Evolutionary conservation across 2,329 filamentous ascomycete genomes (phyloP).

Genomic region (Aspergillus hiratsukae): DNA sequence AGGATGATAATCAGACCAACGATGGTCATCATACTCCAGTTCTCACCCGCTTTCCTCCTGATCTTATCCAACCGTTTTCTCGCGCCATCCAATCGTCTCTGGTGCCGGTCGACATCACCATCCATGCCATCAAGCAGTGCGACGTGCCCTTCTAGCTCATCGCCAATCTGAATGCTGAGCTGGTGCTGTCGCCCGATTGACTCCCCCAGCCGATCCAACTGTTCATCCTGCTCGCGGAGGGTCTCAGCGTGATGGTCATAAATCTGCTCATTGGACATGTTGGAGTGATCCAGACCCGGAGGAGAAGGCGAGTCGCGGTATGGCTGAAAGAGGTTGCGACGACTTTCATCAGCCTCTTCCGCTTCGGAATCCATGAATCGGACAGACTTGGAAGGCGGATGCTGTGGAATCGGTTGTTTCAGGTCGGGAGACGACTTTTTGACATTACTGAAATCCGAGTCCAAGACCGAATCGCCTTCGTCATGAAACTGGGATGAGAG

Average conservation of each 20-base stretch:
- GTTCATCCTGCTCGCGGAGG: slow-evolving; percentile 84
- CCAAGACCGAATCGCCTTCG: slow-evolving; percentile 38
- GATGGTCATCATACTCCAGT: slow-evolving; percentile 79
- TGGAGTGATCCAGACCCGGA: slow-evolving; percentile 46
- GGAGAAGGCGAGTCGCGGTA: slow-evolving; percentile 55
- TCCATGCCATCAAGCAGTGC: slow-evolving; percentile 87
- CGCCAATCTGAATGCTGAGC: slow-evolving; percentile 90
- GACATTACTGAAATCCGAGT: slow-evolving; percentile 58
- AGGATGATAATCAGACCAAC: slow-evolving; percentile 78
- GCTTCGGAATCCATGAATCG: slow-evolving; percentile 70
- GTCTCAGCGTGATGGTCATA: slow-evolving; percentile 78
- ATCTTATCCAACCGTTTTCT: slow-evolving; percentile 67
- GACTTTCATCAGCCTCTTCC: slow-evolving; percentile 50
- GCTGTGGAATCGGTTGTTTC: slow-evolving; percentile 42
- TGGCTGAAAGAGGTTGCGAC: slow-evolving; percentile 57
- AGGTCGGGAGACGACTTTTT: slow-evolving; percentile 39
- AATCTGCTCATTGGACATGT: slow-evolving; percentile 76
- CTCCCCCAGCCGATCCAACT: slow-evolving; percentile 81
- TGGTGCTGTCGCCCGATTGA: slow-evolving; percentile 86
- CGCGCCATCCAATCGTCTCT: slow-evolving; percentile 69
- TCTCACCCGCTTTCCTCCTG: slow-evolving; percentile 70
- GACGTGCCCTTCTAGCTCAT: slow-evolving; percentile 89
- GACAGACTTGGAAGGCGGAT: slow-evolving; percentile 64
- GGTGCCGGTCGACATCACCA: slow-evolving; percentile 73
- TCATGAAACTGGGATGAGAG: slow-evolving; percentile 77